Evolutionary conservation across 176 grass and related monocot species (phyloP).

Genomic region (Triticum aestivum): DNA sequence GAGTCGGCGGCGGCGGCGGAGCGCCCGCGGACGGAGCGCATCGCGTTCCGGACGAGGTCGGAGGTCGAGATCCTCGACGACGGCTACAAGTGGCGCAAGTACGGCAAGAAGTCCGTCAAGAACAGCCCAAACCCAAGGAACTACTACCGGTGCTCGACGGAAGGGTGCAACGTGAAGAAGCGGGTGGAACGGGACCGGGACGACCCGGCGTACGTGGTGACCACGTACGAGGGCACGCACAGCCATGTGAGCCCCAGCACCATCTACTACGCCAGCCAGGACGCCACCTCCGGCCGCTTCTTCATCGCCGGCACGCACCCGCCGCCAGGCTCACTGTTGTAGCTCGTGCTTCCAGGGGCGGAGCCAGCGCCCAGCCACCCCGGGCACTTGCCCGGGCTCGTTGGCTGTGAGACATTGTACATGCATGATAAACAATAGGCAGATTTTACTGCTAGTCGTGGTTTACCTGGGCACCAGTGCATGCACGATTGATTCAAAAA

Average conservation of each 20-base stretch:
- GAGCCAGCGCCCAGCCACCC: no score
- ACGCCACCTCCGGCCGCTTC: slow-evolving; percentile 75
- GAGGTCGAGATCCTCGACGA: slow-evolving; percentile 81
- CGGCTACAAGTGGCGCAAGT: slow-evolving; percentile 96
- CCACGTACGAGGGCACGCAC: slow-evolving; percentile 88
- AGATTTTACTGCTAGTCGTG: no score
- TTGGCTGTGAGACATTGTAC: no score
- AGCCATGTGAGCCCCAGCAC: slow-evolving; percentile 85
- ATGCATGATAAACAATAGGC: no score
- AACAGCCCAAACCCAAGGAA: slow-evolving; percentile 98
- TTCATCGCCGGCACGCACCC: slow-evolving; percentile 77
- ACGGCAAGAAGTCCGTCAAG: slow-evolving; percentile 99
- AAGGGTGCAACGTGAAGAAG: slow-evolving; percentile 95
- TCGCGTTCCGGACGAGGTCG: slow-evolving; percentile 86
- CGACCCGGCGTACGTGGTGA: slow-evolving; percentile 87
- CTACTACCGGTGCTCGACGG: slow-evolving; percentile 95
- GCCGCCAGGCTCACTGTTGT: slow-evolving; percentile 39
- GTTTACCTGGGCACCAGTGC: no score
- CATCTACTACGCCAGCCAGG: slow-evolving; percentile 88
- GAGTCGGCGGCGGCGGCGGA: slow-evolving; percentile 12
- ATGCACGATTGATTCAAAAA: no score
- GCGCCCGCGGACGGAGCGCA: slow-evolving; percentile 56
- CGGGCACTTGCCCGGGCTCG: no score
- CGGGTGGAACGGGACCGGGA: slow-evolving; percentile 89
- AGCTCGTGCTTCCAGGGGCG: background rate